Evolutionary conservation across 805 yeast genomes (phyloP).

Genomic region (Millerozyma miso): DNA sequence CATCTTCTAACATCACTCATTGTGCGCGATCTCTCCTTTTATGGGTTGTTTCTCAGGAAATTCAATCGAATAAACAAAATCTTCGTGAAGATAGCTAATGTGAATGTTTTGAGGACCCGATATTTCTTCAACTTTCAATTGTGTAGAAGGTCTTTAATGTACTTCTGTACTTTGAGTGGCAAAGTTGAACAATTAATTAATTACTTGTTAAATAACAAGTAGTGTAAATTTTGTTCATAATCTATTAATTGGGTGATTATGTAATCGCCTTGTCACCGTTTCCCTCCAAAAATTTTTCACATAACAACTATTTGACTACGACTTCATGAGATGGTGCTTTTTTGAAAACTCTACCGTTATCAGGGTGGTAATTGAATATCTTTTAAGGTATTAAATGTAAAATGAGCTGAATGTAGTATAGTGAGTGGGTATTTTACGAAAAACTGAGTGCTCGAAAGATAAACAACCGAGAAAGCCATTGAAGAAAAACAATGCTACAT

Average conservation of each 20-base stretch:
- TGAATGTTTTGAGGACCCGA: background rate
- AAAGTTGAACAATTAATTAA: background rate
- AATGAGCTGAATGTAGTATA: background rate
- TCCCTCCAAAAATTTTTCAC: background rate
- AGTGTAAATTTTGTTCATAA: background rate
- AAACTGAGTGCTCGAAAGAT: background rate
- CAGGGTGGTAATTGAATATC: background rate
- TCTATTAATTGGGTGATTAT: background rate
- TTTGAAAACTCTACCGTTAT: background rate
- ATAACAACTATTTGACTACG: background rate
- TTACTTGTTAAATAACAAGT: background rate
- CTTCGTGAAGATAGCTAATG: background rate
- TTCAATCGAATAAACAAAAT: background rate
- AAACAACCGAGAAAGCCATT: background rate
- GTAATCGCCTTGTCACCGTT: background rate
- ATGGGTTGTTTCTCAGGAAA: background rate
- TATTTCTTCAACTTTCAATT: background rate
- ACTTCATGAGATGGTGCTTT: background rate
- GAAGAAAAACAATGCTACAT: background rate
- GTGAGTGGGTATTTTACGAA: background rate
- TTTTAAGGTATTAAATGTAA: no score
- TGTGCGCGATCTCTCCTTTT: background rate
- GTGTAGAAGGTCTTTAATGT: background rate
- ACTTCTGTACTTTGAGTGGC: background rate
- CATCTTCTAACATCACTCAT: constrained; percentile 34